A percentile compares a stretch with the other conserved stretches of the same genome.
phyloP scores from a whole-genome alignment of 2,329 filamentous ascomycete genomes.

The Aureobasidium namibiae region DNA sequence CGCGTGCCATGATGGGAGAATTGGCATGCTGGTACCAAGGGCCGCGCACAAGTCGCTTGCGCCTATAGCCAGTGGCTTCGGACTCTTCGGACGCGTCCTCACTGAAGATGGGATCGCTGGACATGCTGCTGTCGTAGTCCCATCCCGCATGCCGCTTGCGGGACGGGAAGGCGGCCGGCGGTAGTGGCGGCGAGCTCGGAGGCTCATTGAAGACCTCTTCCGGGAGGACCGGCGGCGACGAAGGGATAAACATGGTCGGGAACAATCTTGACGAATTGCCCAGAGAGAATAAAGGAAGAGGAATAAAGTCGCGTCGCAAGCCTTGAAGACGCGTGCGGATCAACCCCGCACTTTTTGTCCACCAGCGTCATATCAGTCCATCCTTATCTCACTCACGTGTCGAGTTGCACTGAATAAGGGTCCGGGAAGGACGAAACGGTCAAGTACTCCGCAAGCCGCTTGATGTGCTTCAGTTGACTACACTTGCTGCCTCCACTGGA shows the following conservation, averaged over 20 bases:
- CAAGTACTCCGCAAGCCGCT: background rate
- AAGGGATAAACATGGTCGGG: conserved; percentile 12
- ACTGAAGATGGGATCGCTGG: conserved; percentile 67
- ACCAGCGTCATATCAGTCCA: no score
- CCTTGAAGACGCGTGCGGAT: background rate
- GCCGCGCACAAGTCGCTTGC: conserved; percentile 62
- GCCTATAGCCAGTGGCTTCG: conserved; percentile 37
- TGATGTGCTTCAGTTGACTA: background rate
- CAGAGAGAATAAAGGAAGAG: background rate
- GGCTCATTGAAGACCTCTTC: conserved; percentile 7
- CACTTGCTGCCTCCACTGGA: background rate
- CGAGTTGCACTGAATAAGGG: background rate
- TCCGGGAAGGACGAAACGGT: background rate
- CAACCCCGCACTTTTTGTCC: background rate
- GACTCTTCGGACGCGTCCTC: conserved; percentile 60
- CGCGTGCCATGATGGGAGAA: conserved; percentile 10
- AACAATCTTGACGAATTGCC: background rate
- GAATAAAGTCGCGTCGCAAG: background rate
- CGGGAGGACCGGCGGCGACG: conserved; percentile 12
- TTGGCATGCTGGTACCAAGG: conserved; percentile 39
- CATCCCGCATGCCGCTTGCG: conserved; percentile 25
- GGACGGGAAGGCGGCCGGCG: background rate
- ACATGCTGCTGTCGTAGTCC: conserved; percentile 34
- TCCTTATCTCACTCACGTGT: background rate
- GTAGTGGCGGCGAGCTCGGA: conserved; percentile 15